Evolutionary conservation across 192 early-diverging fungal genomes (phyloP).

Genomic region (Mortierella hygrophila): DNA sequence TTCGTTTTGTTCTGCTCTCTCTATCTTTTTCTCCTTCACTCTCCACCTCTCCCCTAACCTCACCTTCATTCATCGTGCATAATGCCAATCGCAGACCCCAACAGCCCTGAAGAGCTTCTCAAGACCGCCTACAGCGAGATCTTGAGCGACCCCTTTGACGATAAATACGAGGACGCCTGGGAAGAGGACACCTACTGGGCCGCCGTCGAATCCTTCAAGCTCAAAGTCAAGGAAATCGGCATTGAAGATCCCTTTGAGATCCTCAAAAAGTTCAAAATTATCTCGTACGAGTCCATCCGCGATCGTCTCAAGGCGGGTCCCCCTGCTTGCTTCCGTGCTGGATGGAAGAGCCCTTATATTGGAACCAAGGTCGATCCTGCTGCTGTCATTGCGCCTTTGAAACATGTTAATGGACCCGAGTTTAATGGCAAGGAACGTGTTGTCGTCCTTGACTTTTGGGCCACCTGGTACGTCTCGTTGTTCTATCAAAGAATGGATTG

Average conservation of each 20-base stretch:
- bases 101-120: constrained; percentile 1
- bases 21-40: not conserved
- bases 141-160: constrained; percentile 13
- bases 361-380: constrained; percentile 18
- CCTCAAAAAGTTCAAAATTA: constrained; percentile 13
- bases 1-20: not conserved
- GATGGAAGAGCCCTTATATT: constrained; percentile 28
- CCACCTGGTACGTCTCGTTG: constrained; percentile 22
- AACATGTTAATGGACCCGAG: constrained; percentile 23
- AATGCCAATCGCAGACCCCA: not conserved
- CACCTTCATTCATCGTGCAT: not conserved
- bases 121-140: constrained; percentile 17
- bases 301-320: constrained; percentile 38
- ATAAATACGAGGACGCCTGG: constrained; percentile 44
- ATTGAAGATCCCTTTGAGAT: constrained; percentile 41
- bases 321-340: constrained; percentile 27
- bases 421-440: constrained; percentile 30
- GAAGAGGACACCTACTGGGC: constrained; percentile 39
- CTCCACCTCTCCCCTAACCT: not conserved
- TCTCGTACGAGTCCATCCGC: constrained; percentile 29
- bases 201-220: constrained; percentile 39
- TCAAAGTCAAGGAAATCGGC: constrained; percentile 26
- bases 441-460: constrained; percentile 55
- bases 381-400: constrained; percentile 9
- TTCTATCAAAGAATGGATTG: not conserved